Conservation (phyloP, 2,329 filamentous ascomycete species). For the Exophiala lecanii-corni region DNA sequence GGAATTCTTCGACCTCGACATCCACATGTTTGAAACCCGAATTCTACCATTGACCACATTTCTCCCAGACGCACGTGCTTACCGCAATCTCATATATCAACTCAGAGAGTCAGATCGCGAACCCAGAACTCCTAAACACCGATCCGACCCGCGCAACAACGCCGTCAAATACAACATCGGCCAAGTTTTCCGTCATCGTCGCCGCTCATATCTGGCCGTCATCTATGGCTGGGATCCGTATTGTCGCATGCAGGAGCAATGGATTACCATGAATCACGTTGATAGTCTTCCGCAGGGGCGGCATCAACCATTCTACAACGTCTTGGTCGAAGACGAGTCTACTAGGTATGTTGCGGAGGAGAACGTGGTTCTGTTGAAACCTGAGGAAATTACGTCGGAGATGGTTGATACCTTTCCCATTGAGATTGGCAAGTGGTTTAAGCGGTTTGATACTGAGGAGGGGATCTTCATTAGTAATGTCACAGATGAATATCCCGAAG, state of each 20-base stretch:
- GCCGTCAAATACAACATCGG: constrained; percentile 66
- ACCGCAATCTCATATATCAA: constrained; percentile 45
- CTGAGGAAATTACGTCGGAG: constrained; percentile 51
- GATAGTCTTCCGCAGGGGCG: constrained; percentile 56
- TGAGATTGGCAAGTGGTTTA: constrained; percentile 77
- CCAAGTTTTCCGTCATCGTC: constrained; percentile 75
- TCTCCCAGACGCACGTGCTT: constrained; percentile 49
- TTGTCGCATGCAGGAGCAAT: constrained; percentile 57
- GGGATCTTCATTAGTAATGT: constrained; percentile 80
- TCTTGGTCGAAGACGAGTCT: constrained; percentile 68
- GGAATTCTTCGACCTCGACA: constrained; percentile 65
- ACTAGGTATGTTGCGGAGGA: constrained; percentile 75
- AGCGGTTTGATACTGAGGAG: constrained; percentile 66
- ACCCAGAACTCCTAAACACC: constrained; percentile 14
- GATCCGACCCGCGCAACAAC: constrained; percentile 28
- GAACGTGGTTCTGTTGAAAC: constrained; percentile 64
- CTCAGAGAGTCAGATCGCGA: constrained; percentile 55
- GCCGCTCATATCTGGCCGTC: constrained; percentile 74
- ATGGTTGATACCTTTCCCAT: constrained; percentile 20
- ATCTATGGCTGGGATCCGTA: constrained; percentile 80
- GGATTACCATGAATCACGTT: constrained; percentile 61
- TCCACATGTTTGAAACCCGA: constrained; percentile 65
- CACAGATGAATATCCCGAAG: constrained; percentile 77
- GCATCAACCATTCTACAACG: constrained; percentile 75
- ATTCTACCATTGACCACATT: constrained; percentile 57